phyloP scores from a whole-genome alignment of 805 yeast genomes.

The Yamadazyma phyllophila region DNA sequence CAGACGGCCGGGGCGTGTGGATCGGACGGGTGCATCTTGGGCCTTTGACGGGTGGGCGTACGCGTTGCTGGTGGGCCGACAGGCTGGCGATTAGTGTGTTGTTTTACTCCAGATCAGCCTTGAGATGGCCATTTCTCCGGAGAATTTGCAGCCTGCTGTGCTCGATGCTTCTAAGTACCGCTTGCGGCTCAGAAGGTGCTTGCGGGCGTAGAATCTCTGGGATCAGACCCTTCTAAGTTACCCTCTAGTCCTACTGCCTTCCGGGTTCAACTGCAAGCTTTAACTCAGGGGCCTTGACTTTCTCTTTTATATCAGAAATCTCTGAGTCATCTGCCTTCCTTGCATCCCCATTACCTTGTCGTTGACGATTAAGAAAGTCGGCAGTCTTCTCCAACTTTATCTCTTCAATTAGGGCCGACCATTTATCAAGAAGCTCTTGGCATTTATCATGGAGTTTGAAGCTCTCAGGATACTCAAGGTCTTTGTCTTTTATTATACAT shows the following conservation, averaged over 20 bases:
- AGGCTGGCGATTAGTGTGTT: too few relatives aligned
- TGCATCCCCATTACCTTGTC: slow-evolving; percentile 1
- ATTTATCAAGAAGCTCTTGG: slow-evolving; percentile 36
- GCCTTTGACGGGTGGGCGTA: too few relatives aligned
- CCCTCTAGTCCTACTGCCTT: background rate
- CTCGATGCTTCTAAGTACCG: too few relatives aligned
- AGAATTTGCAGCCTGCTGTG: too few relatives aligned
- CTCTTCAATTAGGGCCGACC: slow-evolving; percentile 38
- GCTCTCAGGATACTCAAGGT: slow-evolving; percentile 42
- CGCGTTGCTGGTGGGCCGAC: too few relatives aligned
- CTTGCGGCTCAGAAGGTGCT: too few relatives aligned
- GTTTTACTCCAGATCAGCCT: too few relatives aligned
- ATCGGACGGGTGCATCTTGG: too few relatives aligned
- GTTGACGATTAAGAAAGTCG: slow-evolving; percentile 5
- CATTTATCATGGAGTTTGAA: slow-evolving; percentile 47
- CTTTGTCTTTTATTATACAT: slow-evolving; percentile 42
- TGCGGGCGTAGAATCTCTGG: too few relatives aligned
- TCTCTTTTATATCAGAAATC: slow-evolving; percentile 19
- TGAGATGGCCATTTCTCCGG: too few relatives aligned
- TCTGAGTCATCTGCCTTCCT: slow-evolving; percentile 23
- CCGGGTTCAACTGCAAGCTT: slow-evolving; percentile 8
- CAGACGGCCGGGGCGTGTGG: too few relatives aligned
- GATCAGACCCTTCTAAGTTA: background rate
- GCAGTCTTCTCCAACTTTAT: slow-evolving; percentile 32
- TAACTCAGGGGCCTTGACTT: slow-evolving; percentile 4